Base-by-base conservation (phyloP, 1,284 basidiomycete species). In the Rhodotorula sp. region DNA sequence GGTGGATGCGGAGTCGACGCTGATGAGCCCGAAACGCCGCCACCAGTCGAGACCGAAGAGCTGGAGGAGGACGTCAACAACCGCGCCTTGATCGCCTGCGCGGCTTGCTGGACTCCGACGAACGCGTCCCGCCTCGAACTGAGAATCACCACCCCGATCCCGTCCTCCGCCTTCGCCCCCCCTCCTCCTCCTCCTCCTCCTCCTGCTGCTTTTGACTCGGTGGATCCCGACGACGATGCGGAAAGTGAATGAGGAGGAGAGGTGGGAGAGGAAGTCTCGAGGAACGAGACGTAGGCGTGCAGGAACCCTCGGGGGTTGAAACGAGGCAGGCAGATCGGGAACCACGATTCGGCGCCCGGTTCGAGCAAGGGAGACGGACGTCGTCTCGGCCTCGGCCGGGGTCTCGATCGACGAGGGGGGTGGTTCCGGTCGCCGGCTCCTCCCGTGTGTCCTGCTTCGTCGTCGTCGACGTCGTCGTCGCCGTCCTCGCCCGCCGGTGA, bases 291-390 rank as follows among this genome's bases (percentile, higher is more conserved):
- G 79, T 96, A 97, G 23, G 92, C 91, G 81, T 99, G 93, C 26
- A 97, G 89, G 81, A 98, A 98, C 1, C 91, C 91, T 2, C 89
- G 84, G 0, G 93, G 85, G 77, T 97, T 95, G 84, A 93, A 97
- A 80, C 94, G 94, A 0, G 97, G 96, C 16, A 99, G 86, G 80
- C 96, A 99, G 62, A 99, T 87, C 0, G 97, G 97, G 3, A 98
- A 86, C 92, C 94, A 99, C 7, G 91, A 91, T 29, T 94, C 89
- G 10, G 90, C 85, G 2, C 89, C 92, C 85, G 72, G 89, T 31
- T 64, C 61, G 7, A 65, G 54, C 12, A 70, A 47, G 2, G 69
- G 69, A 10, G 69, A 58, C 85, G 82, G 89, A 5, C 58, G 43
- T 0, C 6, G 39, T 14, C 39, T 10, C 39, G 39, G 10, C 10